Percentiles rank a stretch among this genome's conserved stretches.
Conservation (phyloP, 225 moss, liverwort and hornwort genomes). For the Marchantia polymorpha region DNA sequence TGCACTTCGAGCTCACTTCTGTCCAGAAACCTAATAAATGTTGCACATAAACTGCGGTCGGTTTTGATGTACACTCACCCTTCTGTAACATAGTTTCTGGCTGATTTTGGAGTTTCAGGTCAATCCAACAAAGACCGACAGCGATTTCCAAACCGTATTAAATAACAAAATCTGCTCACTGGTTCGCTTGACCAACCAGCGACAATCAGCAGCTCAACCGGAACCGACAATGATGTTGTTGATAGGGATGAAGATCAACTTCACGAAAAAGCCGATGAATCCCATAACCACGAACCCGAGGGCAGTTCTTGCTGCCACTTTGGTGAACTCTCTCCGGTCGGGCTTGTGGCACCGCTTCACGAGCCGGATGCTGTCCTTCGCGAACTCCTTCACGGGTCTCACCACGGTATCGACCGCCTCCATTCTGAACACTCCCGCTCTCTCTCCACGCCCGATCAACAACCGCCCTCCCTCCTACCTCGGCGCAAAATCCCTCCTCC, state of each 20-base stretch:
- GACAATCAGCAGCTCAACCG: conserved; percentile 27
- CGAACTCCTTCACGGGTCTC: conserved; percentile 70
- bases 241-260: conserved; percentile 89
- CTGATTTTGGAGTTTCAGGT: neutral
- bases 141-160: neutral
- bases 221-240: conserved; percentile 84
- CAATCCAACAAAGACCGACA: neutral
- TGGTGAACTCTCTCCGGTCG: conserved; percentile 75
- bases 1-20: neutral
- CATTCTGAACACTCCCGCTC: conserved; percentile 32
- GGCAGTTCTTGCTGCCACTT: conserved; percentile 71
- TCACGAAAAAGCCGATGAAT: conserved; percentile 79
- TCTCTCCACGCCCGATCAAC: too few relatives aligned
- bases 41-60: conserved; percentile 11
- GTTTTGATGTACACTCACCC: conserved; percentile 5
- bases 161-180: conserved; percentile 13
- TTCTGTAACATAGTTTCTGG: neutral
- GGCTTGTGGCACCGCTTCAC: conserved; percentile 89
- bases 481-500: too few relatives aligned
- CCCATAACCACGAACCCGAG: conserved; percentile 83
- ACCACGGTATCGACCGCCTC: conserved; percentile 78
- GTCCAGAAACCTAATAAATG: conserved; percentile 7
- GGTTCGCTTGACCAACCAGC: neutral
- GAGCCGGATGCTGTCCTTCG: conserved; percentile 78
- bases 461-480: too few relatives aligned